These are phyloP conservation scores for Persicaria tinctoria DNA, from an alignment of 148 eudicot species.

Conservation along the genomic window DNA sequence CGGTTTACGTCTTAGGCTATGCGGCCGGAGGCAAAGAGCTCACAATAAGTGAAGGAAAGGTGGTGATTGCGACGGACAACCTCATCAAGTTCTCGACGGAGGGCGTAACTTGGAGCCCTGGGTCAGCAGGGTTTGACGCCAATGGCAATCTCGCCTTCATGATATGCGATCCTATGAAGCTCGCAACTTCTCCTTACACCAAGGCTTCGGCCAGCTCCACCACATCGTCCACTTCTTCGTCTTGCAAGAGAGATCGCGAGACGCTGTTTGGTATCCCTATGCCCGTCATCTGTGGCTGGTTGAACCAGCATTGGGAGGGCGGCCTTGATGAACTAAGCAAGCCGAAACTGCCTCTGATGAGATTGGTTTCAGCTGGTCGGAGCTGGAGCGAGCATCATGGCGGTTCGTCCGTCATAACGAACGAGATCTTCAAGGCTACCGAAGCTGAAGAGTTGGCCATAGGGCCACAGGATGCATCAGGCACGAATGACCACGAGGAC, in stretches of 20 bases:
- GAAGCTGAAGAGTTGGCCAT: slow-evolving; percentile 50
- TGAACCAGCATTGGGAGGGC: slow-evolving; percentile 98
- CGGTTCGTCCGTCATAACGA: slow-evolving; percentile 80
- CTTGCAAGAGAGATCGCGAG: slow-evolving; percentile 58
- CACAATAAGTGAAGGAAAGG: slow-evolving; percentile 77
- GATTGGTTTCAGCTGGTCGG: slow-evolving; percentile 67
- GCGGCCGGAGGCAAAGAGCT: slow-evolving; percentile 44
- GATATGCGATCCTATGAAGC: slow-evolving; percentile 98
- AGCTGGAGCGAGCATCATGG: slow-evolving; percentile 63
- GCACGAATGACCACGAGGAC: no score
- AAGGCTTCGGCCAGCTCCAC: slow-evolving; percentile 64
- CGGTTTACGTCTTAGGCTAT: slow-evolving; percentile 70
- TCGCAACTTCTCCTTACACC: slow-evolving; percentile 68
- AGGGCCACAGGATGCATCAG: slow-evolving; percentile 24
- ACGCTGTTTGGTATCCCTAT: slow-evolving; percentile 92
- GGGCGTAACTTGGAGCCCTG: slow-evolving; percentile 70
- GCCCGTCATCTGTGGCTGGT: slow-evolving; percentile 80
- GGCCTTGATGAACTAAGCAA: slow-evolving; percentile 75
- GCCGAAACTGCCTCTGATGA: slow-evolving; percentile 65
- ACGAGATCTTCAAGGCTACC: slow-evolving; percentile 56
- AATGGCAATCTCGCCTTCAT: slow-evolving; percentile 92
- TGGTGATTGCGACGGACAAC: slow-evolving; percentile 93
- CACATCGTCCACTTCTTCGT: slow-evolving; percentile 33
- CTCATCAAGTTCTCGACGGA: slow-evolving; percentile 82
- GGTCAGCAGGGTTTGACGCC: slow-evolving; percentile 89